phyloP scores from a whole-genome alignment of 352 stramenopile species.

The Pilasporangium apinafurcum region DNA sequence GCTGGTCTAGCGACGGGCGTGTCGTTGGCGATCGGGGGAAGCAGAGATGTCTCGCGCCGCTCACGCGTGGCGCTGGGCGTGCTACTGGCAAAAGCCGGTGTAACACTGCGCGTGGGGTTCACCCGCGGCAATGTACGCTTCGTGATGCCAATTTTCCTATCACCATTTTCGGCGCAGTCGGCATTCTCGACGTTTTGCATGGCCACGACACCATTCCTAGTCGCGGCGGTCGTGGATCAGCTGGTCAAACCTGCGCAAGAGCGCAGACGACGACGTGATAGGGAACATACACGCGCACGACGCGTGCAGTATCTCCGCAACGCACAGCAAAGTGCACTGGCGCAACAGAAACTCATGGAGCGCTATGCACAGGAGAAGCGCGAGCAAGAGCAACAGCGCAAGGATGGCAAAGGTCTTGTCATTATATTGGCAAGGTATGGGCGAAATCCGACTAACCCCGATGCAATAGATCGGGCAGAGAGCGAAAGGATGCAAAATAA shows the following conservation, averaged over 20 bases:
- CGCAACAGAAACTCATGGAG: conserved; percentile 73
- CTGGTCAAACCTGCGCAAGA: conserved; percentile 63
- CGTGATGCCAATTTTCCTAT: conserved; percentile 76
- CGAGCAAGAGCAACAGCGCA: conserved; percentile 30
- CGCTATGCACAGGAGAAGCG: conserved; percentile 56
- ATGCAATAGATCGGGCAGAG: conserved; percentile 20
- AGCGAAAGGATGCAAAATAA: conserved; percentile 7
- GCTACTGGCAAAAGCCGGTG: conserved; percentile 39
- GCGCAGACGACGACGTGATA: conserved; percentile 37
- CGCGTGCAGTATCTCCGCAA: conserved; percentile 53
- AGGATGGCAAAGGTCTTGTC: conserved; percentile 51
- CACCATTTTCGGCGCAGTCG: conserved; percentile 57
- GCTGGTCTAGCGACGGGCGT: conserved; percentile 39
- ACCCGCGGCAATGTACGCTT: conserved; percentile 77
- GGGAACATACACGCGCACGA: conserved; percentile 33
- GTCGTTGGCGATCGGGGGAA: conserved; percentile 42
- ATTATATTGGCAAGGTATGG: conserved; percentile 71
- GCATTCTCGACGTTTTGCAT: conserved; percentile 72
- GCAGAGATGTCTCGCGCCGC: conserved; percentile 47
- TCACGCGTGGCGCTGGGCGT: conserved; percentile 56
- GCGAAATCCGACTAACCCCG: conserved; percentile 56
- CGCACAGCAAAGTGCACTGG: conserved; percentile 39
- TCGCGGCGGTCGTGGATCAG: conserved; percentile 59
- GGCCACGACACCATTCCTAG: conserved; percentile 61
- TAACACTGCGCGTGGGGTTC: conserved; percentile 67